A percentile compares a stretch with the other conserved stretches of the same genome.
Conservation (phyloP, 1,284 basidiomycete genomes). For the Filobasidium uniguttulatum region DNA sequence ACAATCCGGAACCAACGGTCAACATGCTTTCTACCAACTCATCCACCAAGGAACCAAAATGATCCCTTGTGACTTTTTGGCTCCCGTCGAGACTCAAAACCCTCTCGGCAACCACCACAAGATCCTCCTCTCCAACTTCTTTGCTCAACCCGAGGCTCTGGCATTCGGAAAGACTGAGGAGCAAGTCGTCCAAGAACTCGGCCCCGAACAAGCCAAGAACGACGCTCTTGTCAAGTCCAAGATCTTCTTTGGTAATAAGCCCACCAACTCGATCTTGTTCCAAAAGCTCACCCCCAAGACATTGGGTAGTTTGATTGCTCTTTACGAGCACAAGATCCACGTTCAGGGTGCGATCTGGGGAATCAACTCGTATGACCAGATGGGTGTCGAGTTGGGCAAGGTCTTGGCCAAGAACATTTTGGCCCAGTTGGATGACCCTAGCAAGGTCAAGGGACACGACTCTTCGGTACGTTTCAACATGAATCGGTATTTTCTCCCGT, state of each 20-base stretch:
- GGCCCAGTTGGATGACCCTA: constrained; percentile 65
- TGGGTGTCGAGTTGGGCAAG: constrained; percentile 89
- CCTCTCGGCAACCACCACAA: constrained; percentile 92
- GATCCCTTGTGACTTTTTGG: constrained; percentile 87
- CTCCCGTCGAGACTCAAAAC: constrained; percentile 86
- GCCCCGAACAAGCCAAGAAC: constrained; percentile 53
- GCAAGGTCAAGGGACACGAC: constrained; percentile 79
- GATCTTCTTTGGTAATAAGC: constrained; percentile 94
- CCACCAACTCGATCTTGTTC: constrained; percentile 94
- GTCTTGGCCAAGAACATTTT: constrained; percentile 89
- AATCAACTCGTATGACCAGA: constrained; percentile 78
- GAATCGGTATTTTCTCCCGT: constrained; percentile 2
- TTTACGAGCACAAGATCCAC: constrained; percentile 91
- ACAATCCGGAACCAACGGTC: constrained; percentile 92
- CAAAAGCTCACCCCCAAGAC: constrained; percentile 79
- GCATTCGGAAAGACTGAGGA: constrained; percentile 96
- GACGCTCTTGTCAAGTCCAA: constrained; percentile 87
- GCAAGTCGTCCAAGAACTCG: constrained; percentile 69
- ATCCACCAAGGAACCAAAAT: constrained; percentile 90
- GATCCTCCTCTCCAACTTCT: constrained; percentile 94
- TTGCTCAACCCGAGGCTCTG: constrained; percentile 91
- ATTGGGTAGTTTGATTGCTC: constrained; percentile 48
- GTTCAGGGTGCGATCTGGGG: constrained; percentile 94
- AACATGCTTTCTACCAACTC: constrained; percentile 98
- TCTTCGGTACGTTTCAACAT: constrained; percentile 62